Base-by-base conservation (phyloP, 208 protist species). In the Porcisia deanei region DNA sequence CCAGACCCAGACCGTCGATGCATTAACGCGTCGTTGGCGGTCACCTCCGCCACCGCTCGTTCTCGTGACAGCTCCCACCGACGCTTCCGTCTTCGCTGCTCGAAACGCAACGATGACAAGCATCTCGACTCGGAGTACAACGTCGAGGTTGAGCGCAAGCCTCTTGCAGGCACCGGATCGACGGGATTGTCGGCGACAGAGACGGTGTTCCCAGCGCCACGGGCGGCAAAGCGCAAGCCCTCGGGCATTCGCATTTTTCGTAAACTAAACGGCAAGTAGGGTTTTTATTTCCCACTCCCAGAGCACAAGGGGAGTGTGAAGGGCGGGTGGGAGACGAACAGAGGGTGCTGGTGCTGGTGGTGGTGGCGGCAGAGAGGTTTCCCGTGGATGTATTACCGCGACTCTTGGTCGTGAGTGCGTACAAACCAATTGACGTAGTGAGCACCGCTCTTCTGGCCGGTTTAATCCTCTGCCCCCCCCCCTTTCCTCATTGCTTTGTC, bases 231-330 rank as follows among this genome's bases (percentile, higher is more conserved):
- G 67, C 78, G 78, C 39, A 55, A 45, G 37, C 67, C 70, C 53
- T 41, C 53, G 8, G 68, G 73, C 0, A 64, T 82, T 3, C 49
- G 67, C 20, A 69, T 82, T 16, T 82, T 82, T n/a, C 78, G 78
- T 41, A 76, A 66, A 43, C 64, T 58, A 16, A 82, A 45, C 55
- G 77, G 78, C 60, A 81, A 81, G 71, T 81, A 60, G 64, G 20
- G 41, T 18, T 22, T n/a, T 34, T 34, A 52, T 49, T 20, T 45
- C 30, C 30, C 30, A 30, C 30, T 30, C 30, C 30, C 30, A 30
- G 30, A 30, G 71, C 58, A 9, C 9, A 37, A 30, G 8, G 8
- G 41, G 7, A 0, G 8, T 30, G 39, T n/a, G 39, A 30, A 53
- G 1, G 39, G 16, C 1, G 66, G 8, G 39, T n/a, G 34, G 20